phyloP scores from a whole-genome alignment of 257 asterid species.

The Solanum rostratum region DNA sequence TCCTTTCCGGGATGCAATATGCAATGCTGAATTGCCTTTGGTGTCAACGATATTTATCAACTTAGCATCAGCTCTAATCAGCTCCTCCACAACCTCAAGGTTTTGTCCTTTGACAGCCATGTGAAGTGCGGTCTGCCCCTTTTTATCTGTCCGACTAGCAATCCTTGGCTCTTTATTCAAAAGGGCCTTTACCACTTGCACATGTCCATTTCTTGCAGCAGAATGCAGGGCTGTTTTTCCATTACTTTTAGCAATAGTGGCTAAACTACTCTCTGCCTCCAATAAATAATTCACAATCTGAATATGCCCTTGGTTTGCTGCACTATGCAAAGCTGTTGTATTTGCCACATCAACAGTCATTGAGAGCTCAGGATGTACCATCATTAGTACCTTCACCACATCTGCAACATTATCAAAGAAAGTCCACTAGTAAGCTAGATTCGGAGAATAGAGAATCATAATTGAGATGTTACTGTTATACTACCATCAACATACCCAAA shows the following conservation, averaged over 20 bases:
- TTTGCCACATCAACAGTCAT: constrained; percentile 38
- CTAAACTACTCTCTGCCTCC: constrained; percentile 24
- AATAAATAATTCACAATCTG: constrained; percentile 29
- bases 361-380: constrained; percentile 30
- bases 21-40: constrained; percentile 35
- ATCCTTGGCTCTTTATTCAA: constrained; percentile 21
- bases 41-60: constrained; percentile 25
- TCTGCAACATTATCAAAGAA: constrained; percentile 8
- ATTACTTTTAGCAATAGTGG: constrained; percentile 31
- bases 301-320: constrained; percentile 32
- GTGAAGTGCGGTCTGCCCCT: constrained; percentile 45
- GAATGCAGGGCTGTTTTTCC: constrained; percentile 43
- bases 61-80: constrained; percentile 15
- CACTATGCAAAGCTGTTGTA: constrained; percentile 38
- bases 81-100: constrained; percentile 32
- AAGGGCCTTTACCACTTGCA: constrained; percentile 25
- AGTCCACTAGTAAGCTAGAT: background rate
- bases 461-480: background rate
- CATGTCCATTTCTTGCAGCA: constrained; percentile 42
- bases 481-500: constrained; percentile 21
- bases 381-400: constrained; percentile 32
- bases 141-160: constrained; percentile 24
- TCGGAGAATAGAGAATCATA: background rate
- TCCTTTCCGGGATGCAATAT: constrained; percentile 34
- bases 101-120: constrained; percentile 47